Evolutionary conservation across 2,329 filamentous ascomycete genomes (phyloP).

Genomic region (Neonectria magnoliae): DNA sequence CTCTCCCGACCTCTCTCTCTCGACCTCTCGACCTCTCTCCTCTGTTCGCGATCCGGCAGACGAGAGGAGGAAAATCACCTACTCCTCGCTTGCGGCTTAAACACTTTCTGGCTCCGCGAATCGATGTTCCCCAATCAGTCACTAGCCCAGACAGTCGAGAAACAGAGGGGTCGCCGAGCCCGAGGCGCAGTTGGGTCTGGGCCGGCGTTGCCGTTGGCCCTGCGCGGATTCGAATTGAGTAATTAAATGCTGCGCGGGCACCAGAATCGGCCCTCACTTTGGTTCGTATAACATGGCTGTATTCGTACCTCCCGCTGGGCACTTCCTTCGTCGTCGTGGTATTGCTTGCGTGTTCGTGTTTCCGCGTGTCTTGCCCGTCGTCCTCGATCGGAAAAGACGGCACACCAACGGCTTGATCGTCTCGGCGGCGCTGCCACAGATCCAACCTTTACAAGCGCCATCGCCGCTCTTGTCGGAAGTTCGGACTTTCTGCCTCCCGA

Average conservation of each 20-base stretch:
- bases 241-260: neutral
- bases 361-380: neutral
- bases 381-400: slow-evolving; percentile 40
- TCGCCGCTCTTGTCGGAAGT: neutral
- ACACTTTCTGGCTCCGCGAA: slow-evolving; percentile 11
- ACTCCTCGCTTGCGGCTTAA: neutral
- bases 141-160: slow-evolving; percentile 13
- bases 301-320: no score
- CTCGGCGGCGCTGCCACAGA: slow-evolving; percentile 35
- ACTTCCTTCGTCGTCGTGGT: no score
- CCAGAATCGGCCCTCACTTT: neutral
- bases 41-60: neutral
- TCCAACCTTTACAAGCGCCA: slow-evolving; percentile 20
- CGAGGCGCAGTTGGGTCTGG: neutral
- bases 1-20: neutral
- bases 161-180: neutral
- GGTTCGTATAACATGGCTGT: neutral
- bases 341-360: neutral
- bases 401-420: slow-evolving; percentile 40
- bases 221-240: neutral
- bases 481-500: neutral
- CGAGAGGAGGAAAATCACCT: neutral
- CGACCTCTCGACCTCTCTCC: no score
- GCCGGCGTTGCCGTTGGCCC: slow-evolving; percentile 7
- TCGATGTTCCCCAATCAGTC: slow-evolving; percentile 9